Percentiles rank a stretch among this genome's conserved stretches.
These are phyloP conservation scores for Fraxinus sp. DNA, from an alignment of 305 asterid genomes.

Conservation along the genomic window DNA sequence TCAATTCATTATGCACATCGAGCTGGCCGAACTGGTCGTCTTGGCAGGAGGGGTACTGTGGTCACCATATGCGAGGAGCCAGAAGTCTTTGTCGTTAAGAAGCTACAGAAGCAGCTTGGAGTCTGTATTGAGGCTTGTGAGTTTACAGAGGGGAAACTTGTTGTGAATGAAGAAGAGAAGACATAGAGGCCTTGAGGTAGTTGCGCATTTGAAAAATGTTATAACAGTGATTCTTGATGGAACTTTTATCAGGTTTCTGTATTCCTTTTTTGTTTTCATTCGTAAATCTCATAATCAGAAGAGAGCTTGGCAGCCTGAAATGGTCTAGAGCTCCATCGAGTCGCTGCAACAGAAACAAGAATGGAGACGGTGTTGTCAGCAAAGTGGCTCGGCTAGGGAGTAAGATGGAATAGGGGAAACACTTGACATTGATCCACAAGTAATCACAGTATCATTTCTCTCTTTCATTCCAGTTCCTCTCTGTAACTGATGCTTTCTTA, in stretches of 20 bases:
- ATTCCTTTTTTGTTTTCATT: neutral
- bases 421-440: too few species aligned
- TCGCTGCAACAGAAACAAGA: too few species aligned
- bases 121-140: conserved; percentile 62
- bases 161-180: conserved; percentile 50
- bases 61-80: conserved; percentile 81
- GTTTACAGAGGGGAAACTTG: conserved; percentile 76
- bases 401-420: too few species aligned
- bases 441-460: too few species aligned
- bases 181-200: conserved; percentile 21
- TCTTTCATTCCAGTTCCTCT: too few species aligned
- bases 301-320: too few species aligned
- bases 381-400: too few species aligned
- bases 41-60: conserved; percentile 82
- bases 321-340: too few species aligned
- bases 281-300: neutral
- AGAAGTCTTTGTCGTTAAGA: conserved; percentile 79
- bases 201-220: neutral
- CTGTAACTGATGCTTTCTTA: too few species aligned
- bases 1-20: conserved; percentile 88
- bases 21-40: conserved; percentile 95
- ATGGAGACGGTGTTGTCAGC: too few species aligned
- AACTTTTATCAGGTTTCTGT: neutral
- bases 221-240: neutral
- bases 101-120: conserved; percentile 84